These are phyloP conservation scores for Penstemon newberryi DNA, from an alignment of 257 asterid genomes.

Conservation along the genomic window DNA sequence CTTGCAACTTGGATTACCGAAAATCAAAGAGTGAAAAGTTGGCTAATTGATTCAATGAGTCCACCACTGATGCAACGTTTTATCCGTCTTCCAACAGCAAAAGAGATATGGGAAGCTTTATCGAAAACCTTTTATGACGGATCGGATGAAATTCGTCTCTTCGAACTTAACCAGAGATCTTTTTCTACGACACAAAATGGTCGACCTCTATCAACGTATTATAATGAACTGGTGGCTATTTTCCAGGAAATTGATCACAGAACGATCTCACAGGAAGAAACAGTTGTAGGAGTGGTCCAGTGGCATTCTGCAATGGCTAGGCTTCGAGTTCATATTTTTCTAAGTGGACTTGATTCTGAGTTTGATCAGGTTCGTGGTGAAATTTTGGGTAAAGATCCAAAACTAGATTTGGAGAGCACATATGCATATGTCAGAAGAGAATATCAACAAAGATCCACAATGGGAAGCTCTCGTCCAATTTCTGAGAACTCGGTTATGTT, in stretches of 20 bases:
- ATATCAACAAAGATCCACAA: constrained; percentile 5
- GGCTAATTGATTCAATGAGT: constrained; percentile 23
- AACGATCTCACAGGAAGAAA: background rate
- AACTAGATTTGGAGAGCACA: background rate
- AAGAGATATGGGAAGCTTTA: constrained; percentile 16
- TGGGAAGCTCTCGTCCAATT: background rate
- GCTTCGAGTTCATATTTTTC: constrained; percentile 23
- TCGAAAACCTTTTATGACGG: constrained; percentile 13
- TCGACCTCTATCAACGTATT: constrained; percentile 5
- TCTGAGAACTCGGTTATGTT: too few species aligned
- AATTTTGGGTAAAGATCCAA: constrained; percentile 23
- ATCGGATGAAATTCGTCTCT: background rate
- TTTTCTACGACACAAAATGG: constrained; percentile 15
- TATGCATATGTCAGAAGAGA: constrained; percentile 24
- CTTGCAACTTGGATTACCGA: background rate
- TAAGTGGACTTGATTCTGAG: constrained; percentile 16
- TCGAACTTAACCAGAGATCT: background rate
- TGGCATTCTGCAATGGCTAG: background rate
- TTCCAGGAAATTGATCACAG: constrained; percentile 20
- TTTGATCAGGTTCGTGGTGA: constrained; percentile 28
- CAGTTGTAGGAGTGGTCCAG: background rate
- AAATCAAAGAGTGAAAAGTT: constrained; percentile 18
- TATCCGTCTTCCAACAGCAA: background rate
- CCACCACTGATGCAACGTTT: constrained; percentile 7
- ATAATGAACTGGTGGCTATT: constrained; percentile 11